Percentiles rank a stretch among this genome's conserved stretches.
These are phyloP conservation scores for Aphanomyces euteiches DNA, from an alignment of 352 stramenopile genomes.

Conservation along the genomic window DNA sequence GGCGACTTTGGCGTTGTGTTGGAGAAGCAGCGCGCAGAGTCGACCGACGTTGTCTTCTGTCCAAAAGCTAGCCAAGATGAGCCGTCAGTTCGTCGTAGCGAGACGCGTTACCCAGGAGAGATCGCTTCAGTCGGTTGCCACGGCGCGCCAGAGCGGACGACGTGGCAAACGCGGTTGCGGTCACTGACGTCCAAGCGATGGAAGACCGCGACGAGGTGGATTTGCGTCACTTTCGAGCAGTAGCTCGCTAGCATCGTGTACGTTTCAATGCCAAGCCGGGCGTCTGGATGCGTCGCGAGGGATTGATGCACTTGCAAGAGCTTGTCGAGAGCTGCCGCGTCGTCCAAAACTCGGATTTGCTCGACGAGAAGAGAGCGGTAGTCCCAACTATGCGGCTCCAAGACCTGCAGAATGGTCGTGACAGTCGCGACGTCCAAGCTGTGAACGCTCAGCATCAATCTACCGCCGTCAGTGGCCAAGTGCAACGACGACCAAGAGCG, in stretches of 20 bases:
- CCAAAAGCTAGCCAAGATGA: constrained; percentile 9
- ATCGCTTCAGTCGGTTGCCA: constrained; percentile 14
- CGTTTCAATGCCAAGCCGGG: neutral
- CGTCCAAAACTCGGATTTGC: constrained; percentile 28
- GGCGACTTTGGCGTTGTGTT: neutral
- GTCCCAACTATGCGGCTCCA: constrained; percentile 22
- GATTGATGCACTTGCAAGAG: constrained; percentile 13
- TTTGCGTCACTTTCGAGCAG: constrained; percentile 19
- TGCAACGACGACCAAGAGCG: neutral
- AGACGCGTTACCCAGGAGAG: neutral
- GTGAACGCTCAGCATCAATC: constrained; percentile 20
- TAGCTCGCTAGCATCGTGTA: constrained; percentile 27
- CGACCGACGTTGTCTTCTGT: constrained; percentile 2
- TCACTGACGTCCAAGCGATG: neutral
- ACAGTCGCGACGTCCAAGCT: constrained; percentile 1
- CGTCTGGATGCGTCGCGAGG: neutral
- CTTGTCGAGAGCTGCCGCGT: constrained; percentile 1
- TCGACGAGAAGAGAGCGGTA: constrained; percentile 25
- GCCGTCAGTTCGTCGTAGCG: neutral
- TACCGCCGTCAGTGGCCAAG: neutral
- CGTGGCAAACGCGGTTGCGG: neutral
- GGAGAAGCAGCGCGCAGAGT: neutral
- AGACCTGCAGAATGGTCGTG: constrained; percentile 4
- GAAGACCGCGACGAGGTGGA: constrained; percentile 4
- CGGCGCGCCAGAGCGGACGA: neutral